phyloP scores from a whole-genome alignment of 768 basidiomycete genomes.

The Mrakia gelida region DNA sequence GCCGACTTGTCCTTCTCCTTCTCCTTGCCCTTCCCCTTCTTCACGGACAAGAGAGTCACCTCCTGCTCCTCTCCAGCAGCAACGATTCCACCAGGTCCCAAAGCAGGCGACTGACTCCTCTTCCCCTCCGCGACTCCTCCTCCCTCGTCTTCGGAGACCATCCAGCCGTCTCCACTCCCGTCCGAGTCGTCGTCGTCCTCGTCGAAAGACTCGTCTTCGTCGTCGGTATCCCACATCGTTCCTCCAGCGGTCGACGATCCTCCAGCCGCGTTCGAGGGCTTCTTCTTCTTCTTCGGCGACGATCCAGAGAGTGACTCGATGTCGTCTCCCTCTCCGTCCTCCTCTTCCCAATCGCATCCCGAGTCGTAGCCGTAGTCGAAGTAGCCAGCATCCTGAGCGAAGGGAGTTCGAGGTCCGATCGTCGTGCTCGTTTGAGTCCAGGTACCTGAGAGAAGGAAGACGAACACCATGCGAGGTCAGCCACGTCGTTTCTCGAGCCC shows the following conservation, averaged over 20 bases:
- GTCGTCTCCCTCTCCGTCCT: constrained; percentile 62
- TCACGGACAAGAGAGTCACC: neutral
- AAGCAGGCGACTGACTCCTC: constrained; percentile 58
- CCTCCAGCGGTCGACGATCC: neutral
- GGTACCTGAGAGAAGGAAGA: constrained; percentile 50
- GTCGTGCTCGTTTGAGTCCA: constrained; percentile 77
- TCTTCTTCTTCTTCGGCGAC: constrained; percentile 11
- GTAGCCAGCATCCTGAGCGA: constrained; percentile 67
- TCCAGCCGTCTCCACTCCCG: constrained; percentile 39
- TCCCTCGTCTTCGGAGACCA: constrained; percentile 60
- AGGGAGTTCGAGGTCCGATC: constrained; percentile 78
- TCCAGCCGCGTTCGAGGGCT: neutral
- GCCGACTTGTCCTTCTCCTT: constrained; percentile 34
- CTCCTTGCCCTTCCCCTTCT: constrained; percentile 23
- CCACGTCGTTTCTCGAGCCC: no score
- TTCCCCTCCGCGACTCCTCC: constrained; percentile 74
- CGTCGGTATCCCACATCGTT: constrained; percentile 54
- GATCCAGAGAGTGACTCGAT: constrained; percentile 33
- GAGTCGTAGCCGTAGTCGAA: constrained; percentile 91
- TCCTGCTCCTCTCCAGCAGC: neutral
- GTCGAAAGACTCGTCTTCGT: constrained; percentile 66
- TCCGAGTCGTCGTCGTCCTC: constrained; percentile 60
- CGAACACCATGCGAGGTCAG: neutral
- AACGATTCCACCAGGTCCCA: constrained; percentile 47
- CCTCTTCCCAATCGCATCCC: constrained; percentile 90